Base-by-base conservation (phyloP, 306 rosid genomes). In the Prunus mongolica region DNA sequence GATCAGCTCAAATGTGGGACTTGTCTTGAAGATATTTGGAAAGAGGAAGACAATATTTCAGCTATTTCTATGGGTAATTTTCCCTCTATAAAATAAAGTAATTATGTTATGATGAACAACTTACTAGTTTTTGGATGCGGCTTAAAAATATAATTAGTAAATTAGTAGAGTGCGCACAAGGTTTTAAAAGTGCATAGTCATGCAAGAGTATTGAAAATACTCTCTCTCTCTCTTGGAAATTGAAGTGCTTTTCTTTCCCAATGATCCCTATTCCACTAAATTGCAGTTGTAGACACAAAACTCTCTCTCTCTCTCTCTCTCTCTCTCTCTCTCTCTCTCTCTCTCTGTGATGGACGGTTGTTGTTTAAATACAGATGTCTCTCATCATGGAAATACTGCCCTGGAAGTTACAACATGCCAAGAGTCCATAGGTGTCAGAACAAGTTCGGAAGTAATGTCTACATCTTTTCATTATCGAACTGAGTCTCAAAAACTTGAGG, bases 1-100 rank as follows among this genome's bases (percentile, higher is more conserved):
- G 77, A 58, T 67, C 90, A 92, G 99, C 89, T 92, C 34, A 76
- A 90, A 79, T 34, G 67, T 41, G 93, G 88, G 81, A 49, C 81
- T 74, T 68, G 46, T 73, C 80, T 80, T 86, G 88, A 87, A 84
- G 87, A 83, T 72, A 74, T 82, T n/a, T 77, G 88, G 96, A 87
- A 77, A 83, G 80, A 69, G 71, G 91, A 65, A 58, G 87, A 69
- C 52, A 56, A 54, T 58, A 20, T 15, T 51, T 50, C 72, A 4
- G 64, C 87, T 67, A 50, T 12, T 65, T 70, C 86, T 69, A 76
- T 71, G 5, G 93, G 97, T 94, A 84, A 79, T 44, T 67, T 65
- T 76, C 30, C 52, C 44, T 50, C 77, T 12, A 6, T 51, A 54
- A 20, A 22, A 30, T 52, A 12, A 50, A 52, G 25, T 69, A 73